Base-by-base conservation (phyloP, 176 grass and related monocot genomes). In the Zea mays region DNA sequence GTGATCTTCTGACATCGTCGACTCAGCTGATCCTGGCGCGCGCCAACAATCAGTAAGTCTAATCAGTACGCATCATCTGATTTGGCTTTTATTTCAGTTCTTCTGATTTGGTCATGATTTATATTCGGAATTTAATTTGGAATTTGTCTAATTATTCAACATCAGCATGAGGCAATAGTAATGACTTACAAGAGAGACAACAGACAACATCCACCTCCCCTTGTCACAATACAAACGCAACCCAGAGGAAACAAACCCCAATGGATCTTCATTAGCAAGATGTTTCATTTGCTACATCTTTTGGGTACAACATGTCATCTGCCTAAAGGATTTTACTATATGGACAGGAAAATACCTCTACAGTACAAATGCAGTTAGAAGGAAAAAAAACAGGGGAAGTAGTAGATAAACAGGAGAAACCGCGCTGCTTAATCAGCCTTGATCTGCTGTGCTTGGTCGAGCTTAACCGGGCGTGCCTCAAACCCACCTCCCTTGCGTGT, bases 401-500 rank as follows among this genome's bases (percentile, higher is more conserved):
- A 15, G 81, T 65, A 37, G 7, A 16, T 60, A 3, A 46, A 19
- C 2, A 40, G 46, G 71, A 59, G n/a, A 58, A 47, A 73, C 2
- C 5, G 19, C 14, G 10, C 2, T 19, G 16, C 67, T 78, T 73
- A 89, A 66, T 85, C 73, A 36, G 66, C 37, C 73, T 85, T 89
- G 82, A 36, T 78, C 73, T 82, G 67, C 12, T 59, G 37, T 72
- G 78, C 82, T 21, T 68, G 20, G 68, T 76, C 67, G 44, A 89
- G 82, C 51, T 80, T 88, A 15, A 91, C 67, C 0, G 79, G 89
- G 7, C 89, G 85, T 0, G 89, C 85, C 89, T 91, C 85, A 0
- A 76, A 80, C n/a, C 89, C 89, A 1, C 89, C 82, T 76, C 75
- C 89, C 82, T 88, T 91, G 79, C 89, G 86, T 14, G 74, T 85